phyloP scores from a whole-genome alignment of 805 yeast genomes.

The Candida coleopterorum region DNA sequence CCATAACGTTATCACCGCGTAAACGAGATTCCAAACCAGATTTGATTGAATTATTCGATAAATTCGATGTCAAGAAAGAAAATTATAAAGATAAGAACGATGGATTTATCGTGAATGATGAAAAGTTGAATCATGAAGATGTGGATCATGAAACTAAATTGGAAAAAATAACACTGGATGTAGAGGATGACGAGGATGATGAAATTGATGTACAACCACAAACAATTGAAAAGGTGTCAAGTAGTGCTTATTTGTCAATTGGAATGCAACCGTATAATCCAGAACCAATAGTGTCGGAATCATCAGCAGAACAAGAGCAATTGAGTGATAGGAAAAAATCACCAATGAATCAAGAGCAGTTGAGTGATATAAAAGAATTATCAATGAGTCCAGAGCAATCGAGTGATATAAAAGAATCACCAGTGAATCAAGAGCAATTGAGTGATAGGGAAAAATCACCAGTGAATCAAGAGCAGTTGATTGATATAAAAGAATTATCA shows the following conservation, averaged over 20 bases:
- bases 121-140: not conserved
- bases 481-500: too few relatives aligned
- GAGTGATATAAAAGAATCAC: too few relatives aligned
- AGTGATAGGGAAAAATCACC: too few relatives aligned
- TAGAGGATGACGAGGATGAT: slow-evolving; percentile 1
- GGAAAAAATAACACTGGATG: slow-evolving; percentile 6
- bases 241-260: slow-evolving; percentile 8
- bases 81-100: not conserved
- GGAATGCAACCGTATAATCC: slow-evolving; percentile 19
- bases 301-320: slow-evolving; percentile 2
- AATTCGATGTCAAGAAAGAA: slow-evolving; percentile 22
- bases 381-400: not conserved
- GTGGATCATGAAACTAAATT: slow-evolving; percentile 3
- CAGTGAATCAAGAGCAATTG: not conserved
- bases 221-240: not conserved
- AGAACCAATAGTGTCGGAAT: not conserved
- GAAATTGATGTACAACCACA: not conserved
- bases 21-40: slow-evolving; percentile 12
- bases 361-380: not conserved
- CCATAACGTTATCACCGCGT: not conserved
- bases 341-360: too few relatives aligned
- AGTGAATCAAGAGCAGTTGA: too few relatives aligned
- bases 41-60: slow-evolving; percentile 31
- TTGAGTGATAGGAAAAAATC: not conserved
- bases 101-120: not conserved